Base-by-base conservation (phyloP, 1,139 yeast genomes). In the Sugiyamaella grinbergsii region DNA sequence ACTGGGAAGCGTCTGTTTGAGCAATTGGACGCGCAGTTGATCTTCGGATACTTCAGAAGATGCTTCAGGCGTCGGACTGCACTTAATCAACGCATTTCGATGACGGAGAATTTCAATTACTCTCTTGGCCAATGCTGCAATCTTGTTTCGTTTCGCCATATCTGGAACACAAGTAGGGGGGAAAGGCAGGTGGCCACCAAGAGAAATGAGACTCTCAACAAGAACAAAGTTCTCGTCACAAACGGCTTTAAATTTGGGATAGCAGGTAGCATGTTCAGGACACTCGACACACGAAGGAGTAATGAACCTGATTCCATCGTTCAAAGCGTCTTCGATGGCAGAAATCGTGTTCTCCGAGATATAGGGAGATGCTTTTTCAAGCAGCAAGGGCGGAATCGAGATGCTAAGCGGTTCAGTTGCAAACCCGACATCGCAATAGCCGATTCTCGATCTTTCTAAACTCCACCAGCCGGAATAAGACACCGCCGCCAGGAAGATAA, bases 211-310 rank as follows among this genome's bases (percentile, higher is more conserved):
- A 10, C 87, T 85, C 48, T 76, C 71, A 42, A 67, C 68, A 45
- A 77, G 77, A 38, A 81, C 71, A 65, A 77, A 89, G 52, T 85
- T 94, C 42, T 82, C 82, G 60, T 79, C 83, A 66, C 97, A 90
- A 49, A 77, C 80, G 15, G 85, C 65, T 54, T 77, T 72, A 60
- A 84, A 72, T 45, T 75, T 68, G 24, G 82, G 79, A 55, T 76
- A 79, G 66, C 98, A 93, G 46, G 80, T 73, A 1, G 94, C 95
- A 68, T 91, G 86, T 7, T 75, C 76, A 0, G 98, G 98, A 63
- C 98, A 91, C 32, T 79, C 79, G 5, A 78, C 70, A 68, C 98
- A 93, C 1, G 62, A 54, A 3, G 97, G 96, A 49, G 78, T 78
- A 50, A 70, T 56, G n/a, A 48, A 53, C 45, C 67, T 50, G 36